phyloP scores from a whole-genome alignment of 805 yeast species.

The Saccharomycopsis lassenensis region DNA sequence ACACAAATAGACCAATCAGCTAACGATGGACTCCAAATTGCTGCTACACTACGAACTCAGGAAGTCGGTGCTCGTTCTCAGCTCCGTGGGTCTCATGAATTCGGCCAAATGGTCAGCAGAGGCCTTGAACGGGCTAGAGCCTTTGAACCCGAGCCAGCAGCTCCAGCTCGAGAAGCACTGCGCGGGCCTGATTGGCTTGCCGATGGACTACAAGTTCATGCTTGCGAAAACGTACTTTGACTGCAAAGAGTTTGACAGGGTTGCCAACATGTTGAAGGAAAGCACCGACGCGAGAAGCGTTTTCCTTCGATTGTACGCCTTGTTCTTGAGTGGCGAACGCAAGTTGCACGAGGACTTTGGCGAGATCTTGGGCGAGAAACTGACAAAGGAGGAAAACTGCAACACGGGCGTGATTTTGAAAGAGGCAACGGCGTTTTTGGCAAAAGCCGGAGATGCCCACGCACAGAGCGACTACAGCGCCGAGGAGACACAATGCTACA shows the following conservation, averaged over 20 bases:
- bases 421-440: conserved; percentile 29
- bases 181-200: conserved; percentile 14
- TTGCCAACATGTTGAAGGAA: conserved; percentile 45
- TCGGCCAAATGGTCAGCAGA: conserved; percentile 75
- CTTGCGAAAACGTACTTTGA: conserved; percentile 69
- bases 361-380: conserved; percentile 41
- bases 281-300: conserved; percentile 39
- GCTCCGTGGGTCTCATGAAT: conserved; percentile 11
- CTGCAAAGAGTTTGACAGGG: conserved; percentile 76
- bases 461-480: no score
- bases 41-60: conserved; percentile 5
- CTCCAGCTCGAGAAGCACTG: not conserved
- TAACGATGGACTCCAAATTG: not conserved
- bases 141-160: conserved; percentile 20
- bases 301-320: conserved; percentile 61
- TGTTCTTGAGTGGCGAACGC: conserved; percentile 69
- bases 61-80: conserved; percentile 9
- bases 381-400: conserved; percentile 24
- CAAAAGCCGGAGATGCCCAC: no score
- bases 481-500: conserved; percentile 34
- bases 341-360: conserved; percentile 60
- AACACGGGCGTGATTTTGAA: conserved; percentile 28
- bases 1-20: not conserved
- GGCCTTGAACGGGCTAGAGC: conserved; percentile 52
- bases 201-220: conserved; percentile 30